Percentiles rank a stretch among this genome's conserved stretches.
phyloP scores from a whole-genome alignment of 306 rosid genomes.

The Carpinus fangiana region DNA sequence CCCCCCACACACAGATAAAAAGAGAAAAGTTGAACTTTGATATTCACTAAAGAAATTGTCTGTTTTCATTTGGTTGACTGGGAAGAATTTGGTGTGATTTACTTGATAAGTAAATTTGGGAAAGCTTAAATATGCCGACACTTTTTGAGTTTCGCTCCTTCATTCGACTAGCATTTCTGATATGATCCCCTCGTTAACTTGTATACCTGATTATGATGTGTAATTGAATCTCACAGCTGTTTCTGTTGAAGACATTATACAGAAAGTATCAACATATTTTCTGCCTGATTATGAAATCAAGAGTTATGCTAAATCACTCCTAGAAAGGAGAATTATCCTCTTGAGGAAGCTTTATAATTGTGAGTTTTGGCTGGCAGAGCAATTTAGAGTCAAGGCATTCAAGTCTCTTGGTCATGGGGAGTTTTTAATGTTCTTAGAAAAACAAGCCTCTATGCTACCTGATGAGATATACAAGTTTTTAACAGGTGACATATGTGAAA shows the following conservation, averaged over 20 bases:
- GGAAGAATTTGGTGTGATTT: not conserved
- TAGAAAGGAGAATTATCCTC: constrained; percentile 39
- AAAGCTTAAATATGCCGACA: not conserved
- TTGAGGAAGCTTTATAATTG: constrained; percentile 66
- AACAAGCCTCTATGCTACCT: constrained; percentile 58
- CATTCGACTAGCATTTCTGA: not conserved
- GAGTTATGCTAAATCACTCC: constrained; percentile 30
- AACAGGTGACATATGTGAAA: constrained; percentile 39
- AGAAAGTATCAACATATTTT: constrained; percentile 53
- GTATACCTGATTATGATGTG: constrained; percentile 18
- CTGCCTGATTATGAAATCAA: constrained; percentile 44
- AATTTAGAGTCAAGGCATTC: constrained; percentile 63
- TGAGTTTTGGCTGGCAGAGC: constrained; percentile 71
- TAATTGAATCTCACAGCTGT: constrained; percentile 45
- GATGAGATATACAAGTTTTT: constrained; percentile 48
- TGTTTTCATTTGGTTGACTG: not conserved
- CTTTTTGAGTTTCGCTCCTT: not conserved
- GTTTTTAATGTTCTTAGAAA: constrained; percentile 62
- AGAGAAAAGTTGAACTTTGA: no score
- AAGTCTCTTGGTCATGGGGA: constrained; percentile 79
- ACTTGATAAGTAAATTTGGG: not conserved
- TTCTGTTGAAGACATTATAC: constrained; percentile 61
- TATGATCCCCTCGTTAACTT: constrained; percentile 17
- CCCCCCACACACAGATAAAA: no score
- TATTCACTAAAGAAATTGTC: not conserved